A percentile compares a stretch with the other conserved stretches of the same genome.
These are phyloP conservation scores for Cucurbita moschata DNA, from an alignment of 306 rosid genomes.

Conservation along the genomic window DNA sequence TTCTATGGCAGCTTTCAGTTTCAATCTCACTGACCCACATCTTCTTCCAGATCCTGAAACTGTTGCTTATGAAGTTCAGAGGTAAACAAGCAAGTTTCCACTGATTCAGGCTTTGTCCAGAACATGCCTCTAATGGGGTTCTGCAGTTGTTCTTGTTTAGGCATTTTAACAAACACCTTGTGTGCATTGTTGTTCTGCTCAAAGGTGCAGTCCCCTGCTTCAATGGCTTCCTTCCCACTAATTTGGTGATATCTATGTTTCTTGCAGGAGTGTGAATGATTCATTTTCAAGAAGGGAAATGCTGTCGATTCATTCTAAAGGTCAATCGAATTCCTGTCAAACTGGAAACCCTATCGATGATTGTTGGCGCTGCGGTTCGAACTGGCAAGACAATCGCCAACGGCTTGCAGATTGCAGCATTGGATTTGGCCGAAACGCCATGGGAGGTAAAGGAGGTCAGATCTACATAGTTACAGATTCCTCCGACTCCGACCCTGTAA, in stretches of 20 bases:
- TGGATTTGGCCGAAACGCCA: constrained; percentile 71
- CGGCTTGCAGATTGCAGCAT: constrained; percentile 76
- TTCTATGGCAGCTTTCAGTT: constrained; percentile 29
- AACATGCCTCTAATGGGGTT: neutral
- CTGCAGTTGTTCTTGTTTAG: neutral
- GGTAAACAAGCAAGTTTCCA: constrained; percentile 20
- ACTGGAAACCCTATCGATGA: constrained; percentile 88
- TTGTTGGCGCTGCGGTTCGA: constrained; percentile 71
- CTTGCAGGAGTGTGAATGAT: constrained; percentile 55
- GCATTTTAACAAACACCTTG: constrained; percentile 11
- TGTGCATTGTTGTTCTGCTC: neutral
- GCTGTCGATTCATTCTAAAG: constrained; percentile 19
- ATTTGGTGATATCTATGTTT: neutral
- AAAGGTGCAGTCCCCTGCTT: neutral
- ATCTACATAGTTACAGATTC: constrained; percentile 81
- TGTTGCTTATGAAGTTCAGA: constrained; percentile 54
- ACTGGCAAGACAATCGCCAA: constrained; percentile 61
- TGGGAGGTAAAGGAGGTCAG: constrained; percentile 90
- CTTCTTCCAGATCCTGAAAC: constrained; percentile 81
- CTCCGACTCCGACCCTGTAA: constrained; percentile 57
- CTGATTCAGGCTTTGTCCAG: neutral
- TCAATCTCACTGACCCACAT: constrained; percentile 61
- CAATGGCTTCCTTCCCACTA: neutral
- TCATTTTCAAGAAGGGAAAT: constrained; percentile 39
- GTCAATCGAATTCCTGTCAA: constrained; percentile 23